phyloP scores from a whole-genome alignment of 805 yeast genomes.

The Candida ipomoeae region DNA sequence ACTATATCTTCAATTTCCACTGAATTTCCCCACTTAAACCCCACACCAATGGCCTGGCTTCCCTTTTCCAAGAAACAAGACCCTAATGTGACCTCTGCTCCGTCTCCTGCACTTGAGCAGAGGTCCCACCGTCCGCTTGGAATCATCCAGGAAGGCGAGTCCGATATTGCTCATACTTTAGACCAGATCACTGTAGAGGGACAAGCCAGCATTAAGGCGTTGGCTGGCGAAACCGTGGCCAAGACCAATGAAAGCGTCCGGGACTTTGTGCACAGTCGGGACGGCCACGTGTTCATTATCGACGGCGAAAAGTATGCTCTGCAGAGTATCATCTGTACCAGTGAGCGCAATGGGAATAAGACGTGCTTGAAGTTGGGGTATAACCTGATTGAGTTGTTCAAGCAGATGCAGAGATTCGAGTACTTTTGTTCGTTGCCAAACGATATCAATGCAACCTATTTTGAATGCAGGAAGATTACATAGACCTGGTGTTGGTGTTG shows the following conservation, averaged over 20 bases:
- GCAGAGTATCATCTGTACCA: constrained; percentile 45
- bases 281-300: constrained; percentile 34
- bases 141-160: constrained; percentile 9
- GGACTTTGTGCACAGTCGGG: constrained; percentile 28
- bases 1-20: not conserved
- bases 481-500: not conserved
- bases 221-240: constrained; percentile 9
- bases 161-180: constrained; percentile 19
- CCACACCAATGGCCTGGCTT: constrained; percentile 14
- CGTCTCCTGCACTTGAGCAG: constrained; percentile 12
- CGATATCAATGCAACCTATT: constrained; percentile 46
- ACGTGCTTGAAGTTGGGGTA: constrained; percentile 43
- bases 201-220: constrained; percentile 8
- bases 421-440: constrained; percentile 50
- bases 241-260: constrained; percentile 22
- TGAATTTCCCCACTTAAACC: not conserved
- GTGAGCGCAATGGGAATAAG: constrained; percentile 41
- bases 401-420: constrained; percentile 45
- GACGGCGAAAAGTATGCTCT: constrained; percentile 38
- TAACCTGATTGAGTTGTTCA: constrained; percentile 42
- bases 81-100: not conserved
- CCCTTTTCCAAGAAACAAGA: constrained; percentile 10
- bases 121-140: constrained; percentile 16
- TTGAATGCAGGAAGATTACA: constrained; percentile 45
- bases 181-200: constrained; percentile 14